Base-by-base conservation (phyloP, 2,329 filamentous ascomycete species). In the Beauveria sp. region DNA sequence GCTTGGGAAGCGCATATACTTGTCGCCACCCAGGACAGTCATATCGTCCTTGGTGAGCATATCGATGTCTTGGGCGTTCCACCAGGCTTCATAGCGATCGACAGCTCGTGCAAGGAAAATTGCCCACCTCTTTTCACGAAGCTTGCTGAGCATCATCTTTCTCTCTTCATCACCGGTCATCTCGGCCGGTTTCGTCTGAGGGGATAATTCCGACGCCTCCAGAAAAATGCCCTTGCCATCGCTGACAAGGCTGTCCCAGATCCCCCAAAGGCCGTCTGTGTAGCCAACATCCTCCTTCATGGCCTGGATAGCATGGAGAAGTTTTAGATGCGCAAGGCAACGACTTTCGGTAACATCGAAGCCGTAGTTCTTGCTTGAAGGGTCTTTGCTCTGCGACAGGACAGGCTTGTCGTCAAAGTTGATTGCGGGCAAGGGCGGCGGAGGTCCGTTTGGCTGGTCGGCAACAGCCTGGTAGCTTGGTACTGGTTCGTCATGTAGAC, bases 71-170 rank as follows among this genome's bases (percentile, higher is more conserved):
- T 78, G 68, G 3, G 72, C 70, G 1, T 76, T 69, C 82, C 86
- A 89, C 89, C 89, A 93, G 1, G 71, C 70, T 63, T 84, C 78
- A 67, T 90, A 93, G 7, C 89, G 80, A 54, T 87, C 82, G 0
- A 85, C 87, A 1, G 89, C 89, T 54, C 86, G 80, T 1, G 85
- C 80, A 5, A 91, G 79, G 69, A 85, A 91, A 10, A 91, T 70
- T 0, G 83, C 82, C 89, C 89, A 92, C 69, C 89, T 77, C 75
- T 91, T 91, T 74, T 91, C 88, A 16, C 85, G 78, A 34, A 90
- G 74, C 55, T 78, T 77, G 58, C 81, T 80, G 16, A 85, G 73
- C 5, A 60, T 60, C 20, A 63, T n/a, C 28, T 61, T 64, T 30
- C 49, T 51, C 1, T 74, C 71, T 8, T 74, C 70, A n/a, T 71